phyloP scores from a whole-genome alignment of 495 filamentous ascomycete species.

The Xylaria scruposa region DNA sequence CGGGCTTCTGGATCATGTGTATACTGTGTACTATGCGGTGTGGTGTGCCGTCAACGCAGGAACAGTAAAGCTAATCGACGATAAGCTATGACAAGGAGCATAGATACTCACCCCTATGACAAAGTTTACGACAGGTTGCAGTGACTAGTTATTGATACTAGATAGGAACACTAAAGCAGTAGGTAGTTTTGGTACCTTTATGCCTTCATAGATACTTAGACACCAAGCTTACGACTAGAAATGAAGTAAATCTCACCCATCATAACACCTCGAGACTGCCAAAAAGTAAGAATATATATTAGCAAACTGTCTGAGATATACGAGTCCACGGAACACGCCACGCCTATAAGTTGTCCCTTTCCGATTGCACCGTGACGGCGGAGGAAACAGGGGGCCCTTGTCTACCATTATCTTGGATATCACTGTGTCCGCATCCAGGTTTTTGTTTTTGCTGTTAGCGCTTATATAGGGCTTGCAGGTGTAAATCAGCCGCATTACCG shows the following conservation, averaged over 20 bases:
- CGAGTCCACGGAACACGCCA: background rate
- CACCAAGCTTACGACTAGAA: background rate
- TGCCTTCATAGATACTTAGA: background rate
- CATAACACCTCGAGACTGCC: background rate
- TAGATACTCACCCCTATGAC: background rate
- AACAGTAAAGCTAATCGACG: background rate
- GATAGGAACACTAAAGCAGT: background rate
- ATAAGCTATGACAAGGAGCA: background rate
- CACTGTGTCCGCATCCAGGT: background rate
- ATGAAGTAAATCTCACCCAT: background rate
- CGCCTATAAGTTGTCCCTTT: background rate
- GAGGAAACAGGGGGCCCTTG: background rate
- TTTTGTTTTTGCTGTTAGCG: conserved; percentile 1
- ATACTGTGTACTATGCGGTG: background rate
- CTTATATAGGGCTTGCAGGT: conserved; percentile 11
- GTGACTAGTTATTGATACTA: background rate
- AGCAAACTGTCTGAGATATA: background rate
- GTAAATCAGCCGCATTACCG: conserved; percentile 11
- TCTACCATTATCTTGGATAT: background rate
- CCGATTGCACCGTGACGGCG: background rate
- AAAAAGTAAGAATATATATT: background rate
- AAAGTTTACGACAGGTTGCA: background rate
- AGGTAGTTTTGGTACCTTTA: background rate
- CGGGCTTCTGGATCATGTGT: background rate
- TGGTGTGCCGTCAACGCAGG: background rate